phyloP scores from a whole-genome alignment of 1,284 basidiomycete species.

The Moesziomyces globuligerus region DNA sequence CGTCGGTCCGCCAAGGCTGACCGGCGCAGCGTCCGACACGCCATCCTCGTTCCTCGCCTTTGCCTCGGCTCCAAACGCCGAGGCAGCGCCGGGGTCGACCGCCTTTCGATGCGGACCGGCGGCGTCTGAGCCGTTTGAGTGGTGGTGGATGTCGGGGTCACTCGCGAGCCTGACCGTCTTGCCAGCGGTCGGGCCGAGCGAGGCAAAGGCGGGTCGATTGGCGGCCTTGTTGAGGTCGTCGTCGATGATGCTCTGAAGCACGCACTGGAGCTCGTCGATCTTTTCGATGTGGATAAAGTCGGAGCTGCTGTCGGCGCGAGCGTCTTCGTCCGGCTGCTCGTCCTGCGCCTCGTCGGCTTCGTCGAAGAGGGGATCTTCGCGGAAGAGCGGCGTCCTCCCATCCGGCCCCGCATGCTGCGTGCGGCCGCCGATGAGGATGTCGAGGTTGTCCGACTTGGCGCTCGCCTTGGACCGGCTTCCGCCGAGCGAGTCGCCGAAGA shows the following conservation, averaged over 20 bases:
- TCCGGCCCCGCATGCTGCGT: conserved; percentile 49
- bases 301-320: conserved; percentile 34
- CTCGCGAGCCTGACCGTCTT: conserved; percentile 12
- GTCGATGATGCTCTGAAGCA: conserved; percentile 92
- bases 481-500: conserved; percentile 38
- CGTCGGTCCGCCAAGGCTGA: conserved; percentile 9
- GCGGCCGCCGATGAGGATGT: conserved; percentile 53
- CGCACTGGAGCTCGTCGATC: conserved; percentile 78
- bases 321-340: conserved; percentile 18
- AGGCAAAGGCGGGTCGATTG: conserved; percentile 9
- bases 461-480: conserved; percentile 38
- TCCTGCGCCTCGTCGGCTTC: conserved; percentile 42
- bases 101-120: conserved; percentile 1
- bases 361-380: conserved; percentile 55
- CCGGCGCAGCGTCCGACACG: conserved; percentile 1
- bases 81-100: not conserved
- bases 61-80: conserved; percentile 7
- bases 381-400: conserved; percentile 51
- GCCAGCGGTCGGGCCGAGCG: conserved; percentile 11
- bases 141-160: conserved; percentile 13
- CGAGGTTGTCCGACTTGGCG: conserved; percentile 49
- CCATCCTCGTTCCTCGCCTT: not conserved
- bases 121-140: conserved; percentile 1
- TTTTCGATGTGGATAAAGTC: conserved; percentile 44
- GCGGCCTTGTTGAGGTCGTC: conserved; percentile 64